phyloP scores from a whole-genome alignment of 2,329 filamentous ascomycete species.

The Cylindrodendrum hubeiense region DNA sequence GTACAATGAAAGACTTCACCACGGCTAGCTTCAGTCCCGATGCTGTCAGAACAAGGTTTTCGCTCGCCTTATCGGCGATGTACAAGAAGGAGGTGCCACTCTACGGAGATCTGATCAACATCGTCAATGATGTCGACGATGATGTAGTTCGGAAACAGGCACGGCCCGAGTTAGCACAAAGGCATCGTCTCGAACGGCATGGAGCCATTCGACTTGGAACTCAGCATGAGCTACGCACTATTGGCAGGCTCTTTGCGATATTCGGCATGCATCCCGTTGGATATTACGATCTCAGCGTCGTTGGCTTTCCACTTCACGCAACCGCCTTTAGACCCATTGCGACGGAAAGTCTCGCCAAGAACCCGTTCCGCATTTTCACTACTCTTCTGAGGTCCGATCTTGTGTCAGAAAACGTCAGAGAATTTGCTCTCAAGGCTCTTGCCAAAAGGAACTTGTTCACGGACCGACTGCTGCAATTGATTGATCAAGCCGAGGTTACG shows the following conservation, averaged over 20 bases:
- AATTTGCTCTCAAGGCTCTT: no score
- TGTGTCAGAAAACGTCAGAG: conserved; percentile 43
- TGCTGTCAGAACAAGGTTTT: conserved; percentile 31
- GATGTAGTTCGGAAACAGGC: background rate
- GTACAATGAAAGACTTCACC: no score
- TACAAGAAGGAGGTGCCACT: conserved; percentile 48
- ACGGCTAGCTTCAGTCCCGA: no score
- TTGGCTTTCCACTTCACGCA: conserved; percentile 61
- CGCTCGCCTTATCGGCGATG: conserved; percentile 46
- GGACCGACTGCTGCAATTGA: conserved; percentile 44
- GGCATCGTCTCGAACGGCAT: conserved; percentile 47
- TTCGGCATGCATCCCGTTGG: conserved; percentile 63
- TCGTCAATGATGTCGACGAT: conserved; percentile 41
- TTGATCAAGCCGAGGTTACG: conserved; percentile 51
- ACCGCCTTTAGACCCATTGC: conserved; percentile 61
- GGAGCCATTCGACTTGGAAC: conserved; percentile 63
- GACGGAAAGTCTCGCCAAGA: conserved; percentile 48
- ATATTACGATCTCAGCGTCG: conserved; percentile 62
- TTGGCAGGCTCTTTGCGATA: conserved; percentile 58
- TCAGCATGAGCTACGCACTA: conserved; percentile 53
- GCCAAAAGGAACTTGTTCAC: conserved; percentile 25
- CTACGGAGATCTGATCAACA: conserved; percentile 44
- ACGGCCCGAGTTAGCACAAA: background rate
- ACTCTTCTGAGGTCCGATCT: conserved; percentile 54
- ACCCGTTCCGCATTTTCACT: conserved; percentile 58